These are phyloP conservation scores for Artemisia argyi DNA, from an alignment of 129 eudicot species.

Conservation along the genomic window DNA sequence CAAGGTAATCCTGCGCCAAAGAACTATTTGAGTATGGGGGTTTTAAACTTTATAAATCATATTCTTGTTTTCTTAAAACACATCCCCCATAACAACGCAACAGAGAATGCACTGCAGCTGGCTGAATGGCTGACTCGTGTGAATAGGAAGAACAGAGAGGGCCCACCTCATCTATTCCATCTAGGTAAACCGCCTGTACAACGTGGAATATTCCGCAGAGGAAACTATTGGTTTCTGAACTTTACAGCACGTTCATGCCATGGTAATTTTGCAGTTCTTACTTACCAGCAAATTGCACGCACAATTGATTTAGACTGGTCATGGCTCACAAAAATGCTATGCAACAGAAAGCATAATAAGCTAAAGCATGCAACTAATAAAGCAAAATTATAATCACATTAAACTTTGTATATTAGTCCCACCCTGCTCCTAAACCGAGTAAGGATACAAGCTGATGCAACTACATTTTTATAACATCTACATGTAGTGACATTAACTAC, in stretches of 20 bases:
- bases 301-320: neutral
- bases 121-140: constrained; percentile 23
- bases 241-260: constrained; percentile 13
- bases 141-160: constrained; percentile 19
- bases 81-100: constrained; percentile 64
- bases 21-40: constrained; percentile 79
- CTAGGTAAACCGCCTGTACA: constrained; percentile 17
- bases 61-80: constrained; percentile 39
- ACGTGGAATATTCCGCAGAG: constrained; percentile 12
- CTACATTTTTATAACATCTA: neutral
- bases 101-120: constrained; percentile 30
- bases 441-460: neutral
- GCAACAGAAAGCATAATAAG: neutral
- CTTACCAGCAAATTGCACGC: constrained; percentile 27
- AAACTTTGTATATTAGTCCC: constrained; percentile 8
- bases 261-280: constrained; percentile 31
- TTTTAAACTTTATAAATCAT: constrained; percentile 46
- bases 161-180: constrained; percentile 13
- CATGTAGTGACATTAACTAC: neutral
- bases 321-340: too few relatives aligned
- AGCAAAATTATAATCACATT: constrained; percentile 8
- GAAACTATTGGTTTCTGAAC: constrained; percentile 10
- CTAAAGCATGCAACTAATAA: constrained; percentile 4
- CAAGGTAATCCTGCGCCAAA: constrained; percentile 88
- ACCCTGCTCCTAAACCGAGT: constrained; percentile 15